Evolutionary conservation across 495 filamentous ascomycete species (phyloP).

Genomic region (Rhypophila decipiens): DNA sequence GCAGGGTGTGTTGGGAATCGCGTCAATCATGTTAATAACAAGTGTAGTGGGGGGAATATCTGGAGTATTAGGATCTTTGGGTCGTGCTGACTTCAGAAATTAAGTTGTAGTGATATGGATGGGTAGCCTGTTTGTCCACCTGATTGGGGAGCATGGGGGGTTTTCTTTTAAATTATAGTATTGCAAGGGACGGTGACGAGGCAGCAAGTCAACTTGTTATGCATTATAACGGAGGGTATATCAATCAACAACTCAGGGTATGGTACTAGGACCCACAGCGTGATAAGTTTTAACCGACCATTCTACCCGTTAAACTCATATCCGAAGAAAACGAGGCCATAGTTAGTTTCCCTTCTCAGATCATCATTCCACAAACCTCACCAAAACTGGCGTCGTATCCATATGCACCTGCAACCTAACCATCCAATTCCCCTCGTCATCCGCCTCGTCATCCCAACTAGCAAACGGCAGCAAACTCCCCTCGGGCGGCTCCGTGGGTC

Average conservation of each 20-base stretch:
- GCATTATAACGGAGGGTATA: too few relatives aligned
- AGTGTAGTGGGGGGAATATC: not conserved
- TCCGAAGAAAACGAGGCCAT: not conserved
- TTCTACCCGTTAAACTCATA: not conserved
- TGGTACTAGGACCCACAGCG: too few relatives aligned
- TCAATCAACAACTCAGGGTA: too few relatives aligned
- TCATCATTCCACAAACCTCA: not conserved
- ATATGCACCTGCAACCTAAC: not conserved
- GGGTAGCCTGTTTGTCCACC: too few relatives aligned
- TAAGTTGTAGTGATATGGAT: too few relatives aligned
- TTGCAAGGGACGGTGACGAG: too few relatives aligned
- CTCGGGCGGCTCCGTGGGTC: not conserved
- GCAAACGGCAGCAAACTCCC: not conserved
- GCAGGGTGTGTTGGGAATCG: not conserved
- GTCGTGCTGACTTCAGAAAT: not conserved
- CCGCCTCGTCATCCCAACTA: not conserved
- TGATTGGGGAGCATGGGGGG: too few relatives aligned
- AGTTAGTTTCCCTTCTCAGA: not conserved
- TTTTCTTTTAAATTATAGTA: too few relatives aligned
- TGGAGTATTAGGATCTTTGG: not conserved
- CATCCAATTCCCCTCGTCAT: not conserved
- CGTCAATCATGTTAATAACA: not conserved
- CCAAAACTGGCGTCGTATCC: not conserved
- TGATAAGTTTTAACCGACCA: not conserved
- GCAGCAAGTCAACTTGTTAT: not conserved